A percentile compares a stretch with the other conserved stretches of the same genome.
These are phyloP conservation scores for Cryphonectria naterciae DNA, from an alignment of 2,329 filamentous ascomycete species.

Conservation along the genomic window DNA sequence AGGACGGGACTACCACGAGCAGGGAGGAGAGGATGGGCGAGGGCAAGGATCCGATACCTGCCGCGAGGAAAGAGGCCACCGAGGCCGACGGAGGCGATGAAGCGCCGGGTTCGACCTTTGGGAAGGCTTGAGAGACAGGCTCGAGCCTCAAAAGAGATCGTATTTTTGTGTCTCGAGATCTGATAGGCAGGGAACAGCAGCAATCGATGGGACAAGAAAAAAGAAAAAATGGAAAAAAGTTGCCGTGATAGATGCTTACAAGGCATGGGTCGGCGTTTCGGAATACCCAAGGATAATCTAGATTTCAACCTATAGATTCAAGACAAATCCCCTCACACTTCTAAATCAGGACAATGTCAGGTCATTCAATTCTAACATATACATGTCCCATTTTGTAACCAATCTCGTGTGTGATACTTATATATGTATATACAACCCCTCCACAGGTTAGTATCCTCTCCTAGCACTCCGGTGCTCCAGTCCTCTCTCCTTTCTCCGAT, in stretches of 20 bases:
- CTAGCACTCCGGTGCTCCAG: constrained; percentile 72
- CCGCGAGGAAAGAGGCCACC: constrained; percentile 10
- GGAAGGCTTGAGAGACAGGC: constrained; percentile 17
- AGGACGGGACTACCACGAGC: constrained; percentile 62
- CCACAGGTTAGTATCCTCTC: constrained; percentile 64
- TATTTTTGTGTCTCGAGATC: neutral
- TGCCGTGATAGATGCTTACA: neutral
- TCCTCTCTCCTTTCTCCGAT: constrained; percentile 78
- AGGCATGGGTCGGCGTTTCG: constrained; percentile 6
- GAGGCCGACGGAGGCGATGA: constrained; percentile 13
- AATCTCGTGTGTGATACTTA: neutral
- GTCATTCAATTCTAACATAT: neutral
- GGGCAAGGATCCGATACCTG: constrained; percentile 21
- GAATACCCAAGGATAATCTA: constrained; percentile 11
- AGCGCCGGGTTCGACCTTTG: constrained; percentile 38
- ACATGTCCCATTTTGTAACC: neutral
- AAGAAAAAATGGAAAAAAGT: neutral
- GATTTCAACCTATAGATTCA: constrained; percentile 18
- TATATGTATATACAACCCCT: neutral
- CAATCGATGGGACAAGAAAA: neutral
- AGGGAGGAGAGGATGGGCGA: constrained; percentile 33
- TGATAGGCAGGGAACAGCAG: neutral
- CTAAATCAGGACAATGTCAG: neutral
- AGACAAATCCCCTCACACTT: constrained; percentile 19
- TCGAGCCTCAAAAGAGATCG: neutral